Evolutionary conservation across 2,329 filamentous ascomycete species (phyloP).

Genomic region (Tolypocladium guangdongense): DNA sequence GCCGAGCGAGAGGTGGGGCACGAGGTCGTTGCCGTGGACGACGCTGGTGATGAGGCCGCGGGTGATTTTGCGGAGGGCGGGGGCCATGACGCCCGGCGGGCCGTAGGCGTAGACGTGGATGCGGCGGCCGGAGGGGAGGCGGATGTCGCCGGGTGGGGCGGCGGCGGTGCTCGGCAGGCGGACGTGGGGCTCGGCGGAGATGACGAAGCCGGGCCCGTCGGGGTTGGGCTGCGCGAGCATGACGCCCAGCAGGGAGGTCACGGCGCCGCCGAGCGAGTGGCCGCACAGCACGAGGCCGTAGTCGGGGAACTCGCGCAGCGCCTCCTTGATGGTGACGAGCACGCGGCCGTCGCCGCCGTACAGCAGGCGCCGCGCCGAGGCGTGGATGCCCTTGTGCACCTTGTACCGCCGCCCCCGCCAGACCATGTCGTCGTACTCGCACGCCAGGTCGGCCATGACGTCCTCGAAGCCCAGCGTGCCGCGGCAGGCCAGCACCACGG

Average conservation of each 20-base stretch:
- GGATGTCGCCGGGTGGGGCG: conserved; percentile 23
- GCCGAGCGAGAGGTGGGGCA: conserved; percentile 63
- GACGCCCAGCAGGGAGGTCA: conserved; percentile 58
- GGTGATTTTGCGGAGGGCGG: conserved; percentile 57
- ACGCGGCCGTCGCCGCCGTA: conserved; percentile 58
- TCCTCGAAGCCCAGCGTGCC: conserved; percentile 66
- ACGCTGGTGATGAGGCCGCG: conserved; percentile 65
- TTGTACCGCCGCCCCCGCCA: conserved; percentile 57
- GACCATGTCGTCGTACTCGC: conserved; percentile 55
- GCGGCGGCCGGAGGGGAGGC: conserved; percentile 54
- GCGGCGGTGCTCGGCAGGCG: conserved; percentile 24
- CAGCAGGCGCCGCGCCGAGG: conserved; percentile 55
- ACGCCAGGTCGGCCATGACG: conserved; percentile 62
- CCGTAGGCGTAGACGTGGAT: conserved; percentile 76
- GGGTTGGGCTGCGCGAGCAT: conserved; percentile 56
- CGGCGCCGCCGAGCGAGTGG: conserved; percentile 58
- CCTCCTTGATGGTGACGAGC: conserved; percentile 53
- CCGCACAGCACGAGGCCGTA: conserved; percentile 62
- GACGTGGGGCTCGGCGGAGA: conserved; percentile 37
- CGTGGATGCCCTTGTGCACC: conserved; percentile 65
- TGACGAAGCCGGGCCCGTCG: conserved; percentile 49
- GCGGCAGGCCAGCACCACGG: conserved; percentile 61
- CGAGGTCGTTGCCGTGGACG: conserved; percentile 62
- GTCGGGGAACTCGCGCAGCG: conserved; percentile 53
- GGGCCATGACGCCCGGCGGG: conserved; percentile 61